These are phyloP conservation scores for Fusarium irregulare DNA, from an alignment of 2,329 filamentous ascomycete genomes.

Conservation along the genomic window DNA sequence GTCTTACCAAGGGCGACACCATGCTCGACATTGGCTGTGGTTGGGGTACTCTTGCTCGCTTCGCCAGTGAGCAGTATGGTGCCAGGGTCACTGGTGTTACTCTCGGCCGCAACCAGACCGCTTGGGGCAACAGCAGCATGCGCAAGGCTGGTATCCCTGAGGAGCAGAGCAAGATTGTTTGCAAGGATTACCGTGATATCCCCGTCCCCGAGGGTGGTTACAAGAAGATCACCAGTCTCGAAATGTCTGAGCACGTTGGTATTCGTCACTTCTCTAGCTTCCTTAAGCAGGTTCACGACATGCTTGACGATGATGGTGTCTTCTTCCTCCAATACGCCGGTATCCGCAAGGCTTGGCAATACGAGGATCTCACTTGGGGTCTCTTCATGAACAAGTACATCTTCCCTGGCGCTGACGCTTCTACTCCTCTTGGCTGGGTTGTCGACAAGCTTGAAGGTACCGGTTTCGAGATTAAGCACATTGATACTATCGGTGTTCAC, in stretches of 20 bases:
- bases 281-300: conserved; percentile 87
- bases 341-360: conserved; percentile 95
- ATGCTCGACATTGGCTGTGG: conserved; percentile 97
- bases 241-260: conserved; percentile 99
- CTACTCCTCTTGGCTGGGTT: conserved; percentile 89
- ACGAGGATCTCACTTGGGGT: conserved; percentile 97
- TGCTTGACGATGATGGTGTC: conserved; percentile 95
- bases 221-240: conserved; percentile 95
- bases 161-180: conserved; percentile 90
- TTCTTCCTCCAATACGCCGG: conserved; percentile 98
- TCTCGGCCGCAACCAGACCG: conserved; percentile 94
- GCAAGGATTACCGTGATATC: conserved; percentile 97
- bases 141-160: conserved; percentile 84
- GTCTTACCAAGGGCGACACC: conserved; percentile 80
- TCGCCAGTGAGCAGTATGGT: conserved; percentile 91
- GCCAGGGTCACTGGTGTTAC: conserved; percentile 89
- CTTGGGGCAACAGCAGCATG: conserved; percentile 93
- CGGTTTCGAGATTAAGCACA: conserved; percentile 79
- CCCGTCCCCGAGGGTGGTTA: conserved; percentile 76
- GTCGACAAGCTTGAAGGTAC: conserved; percentile 84
- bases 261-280: conserved; percentile 87
- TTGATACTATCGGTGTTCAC: conserved; percentile 96
- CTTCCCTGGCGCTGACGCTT: conserved; percentile 96
- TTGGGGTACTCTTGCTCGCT: conserved; percentile 96
- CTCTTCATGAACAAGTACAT: conserved; percentile 99